A percentile compares a stretch with the other conserved stretches of the same genome.
Conservation (phyloP, 176 grass and related monocot genomes). For the Oryza australiensis region DNA sequence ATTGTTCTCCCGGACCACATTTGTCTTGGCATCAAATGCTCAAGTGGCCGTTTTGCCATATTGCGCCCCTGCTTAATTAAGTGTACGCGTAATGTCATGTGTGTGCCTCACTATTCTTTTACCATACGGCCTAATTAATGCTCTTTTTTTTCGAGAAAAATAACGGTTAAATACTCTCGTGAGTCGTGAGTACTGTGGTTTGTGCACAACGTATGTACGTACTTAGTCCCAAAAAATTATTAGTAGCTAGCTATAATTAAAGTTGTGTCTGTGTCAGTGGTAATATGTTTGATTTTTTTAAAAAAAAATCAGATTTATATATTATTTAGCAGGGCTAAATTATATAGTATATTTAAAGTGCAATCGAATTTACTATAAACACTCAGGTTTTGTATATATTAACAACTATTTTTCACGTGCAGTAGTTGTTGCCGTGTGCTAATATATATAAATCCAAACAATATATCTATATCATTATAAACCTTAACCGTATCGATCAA, state of each 20-base stretch:
- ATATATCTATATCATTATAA: no score
- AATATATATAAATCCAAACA: no score
- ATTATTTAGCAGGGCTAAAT: no score
- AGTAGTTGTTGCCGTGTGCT: no score
- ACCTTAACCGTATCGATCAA: background rate
- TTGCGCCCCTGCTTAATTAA: slow-evolving; percentile 17
- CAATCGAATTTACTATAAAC: no score
- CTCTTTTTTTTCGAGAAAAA: background rate
- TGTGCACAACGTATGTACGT: background rate
- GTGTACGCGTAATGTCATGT: slow-evolving; percentile 5
- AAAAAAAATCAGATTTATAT: no score
- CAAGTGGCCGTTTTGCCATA: slow-evolving; percentile 23
- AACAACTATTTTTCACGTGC: no score
- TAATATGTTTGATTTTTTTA: background rate
- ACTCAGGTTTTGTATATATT: no score
- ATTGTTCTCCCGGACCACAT: slow-evolving; percentile 38
- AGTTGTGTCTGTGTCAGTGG: background rate
- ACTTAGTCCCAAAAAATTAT: background rate
- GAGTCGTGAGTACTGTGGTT: background rate
- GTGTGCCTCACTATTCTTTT: background rate
- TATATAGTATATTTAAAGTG: no score
- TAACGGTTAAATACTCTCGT: background rate
- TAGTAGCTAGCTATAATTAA: background rate
- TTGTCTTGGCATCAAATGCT: slow-evolving; percentile 44
- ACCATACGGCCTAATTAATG: background rate